Percentiles rank a stretch among this genome's conserved stretches.
Evolutionary conservation across 2,329 filamentous ascomycete genomes (phyloP).

Genomic region (Didymella pinodella): DNA sequence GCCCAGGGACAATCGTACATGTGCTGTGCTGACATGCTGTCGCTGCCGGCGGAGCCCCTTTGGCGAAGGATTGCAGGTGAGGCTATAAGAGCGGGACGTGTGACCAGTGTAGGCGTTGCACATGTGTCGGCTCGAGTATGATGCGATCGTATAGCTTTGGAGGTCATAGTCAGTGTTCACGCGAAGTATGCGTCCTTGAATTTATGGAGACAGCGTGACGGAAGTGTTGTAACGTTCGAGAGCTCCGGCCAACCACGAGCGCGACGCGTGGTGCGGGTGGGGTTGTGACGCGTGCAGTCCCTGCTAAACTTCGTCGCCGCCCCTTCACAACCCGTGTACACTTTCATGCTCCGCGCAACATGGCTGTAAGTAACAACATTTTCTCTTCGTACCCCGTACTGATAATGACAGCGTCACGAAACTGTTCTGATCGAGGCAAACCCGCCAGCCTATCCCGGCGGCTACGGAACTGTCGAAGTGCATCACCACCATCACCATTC

Average conservation of each 20-base stretch:
- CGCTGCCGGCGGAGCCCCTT: too few species aligned
- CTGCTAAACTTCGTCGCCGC: slow-evolving; percentile 2
- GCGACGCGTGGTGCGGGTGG: neutral
- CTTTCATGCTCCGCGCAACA: slow-evolving; percentile 3
- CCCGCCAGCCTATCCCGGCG: slow-evolving; percentile 33
- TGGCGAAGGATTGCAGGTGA: slow-evolving; percentile 6
- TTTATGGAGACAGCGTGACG: neutral
- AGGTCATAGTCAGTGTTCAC: neutral
- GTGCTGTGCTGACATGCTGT: slow-evolving; percentile 2
- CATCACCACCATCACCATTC: slow-evolving; percentile 34
- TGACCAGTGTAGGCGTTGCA: slow-evolving; percentile 9
- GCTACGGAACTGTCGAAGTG: slow-evolving; percentile 31
- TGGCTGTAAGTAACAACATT: slow-evolving; percentile 9
- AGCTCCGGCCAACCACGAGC: neutral
- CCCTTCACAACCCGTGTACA: neutral
- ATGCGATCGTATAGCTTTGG: neutral
- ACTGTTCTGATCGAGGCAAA: slow-evolving; percentile 24
- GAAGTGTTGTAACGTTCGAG: neutral
- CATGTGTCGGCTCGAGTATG: neutral
- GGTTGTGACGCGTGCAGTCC: neutral
- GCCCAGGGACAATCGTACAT: neutral
- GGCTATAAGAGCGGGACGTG: slow-evolving; percentile 1
- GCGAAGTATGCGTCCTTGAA: neutral
- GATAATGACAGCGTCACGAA: slow-evolving; percentile 9
- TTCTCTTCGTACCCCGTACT: neutral